Evolutionary conservation across 345 rosid genomes (phyloP).

Genomic region (Aegle marmelos): DNA sequence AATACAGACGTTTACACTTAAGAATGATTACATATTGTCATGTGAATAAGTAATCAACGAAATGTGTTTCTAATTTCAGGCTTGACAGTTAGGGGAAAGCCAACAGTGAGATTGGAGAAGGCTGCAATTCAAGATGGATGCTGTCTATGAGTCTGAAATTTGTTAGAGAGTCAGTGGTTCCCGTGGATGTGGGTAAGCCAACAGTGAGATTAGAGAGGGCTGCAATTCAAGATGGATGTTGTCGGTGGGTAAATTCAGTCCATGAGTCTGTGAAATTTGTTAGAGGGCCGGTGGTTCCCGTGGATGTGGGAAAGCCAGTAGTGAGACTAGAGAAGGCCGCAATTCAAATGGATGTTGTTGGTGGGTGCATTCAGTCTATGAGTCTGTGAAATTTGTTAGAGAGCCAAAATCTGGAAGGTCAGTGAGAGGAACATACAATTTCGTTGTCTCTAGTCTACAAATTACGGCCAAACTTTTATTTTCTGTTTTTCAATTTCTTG

Average conservation of each 20-base stretch:
- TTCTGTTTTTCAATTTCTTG: neutral
- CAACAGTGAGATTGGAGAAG: no score
- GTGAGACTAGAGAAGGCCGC: no score
- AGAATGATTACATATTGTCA: no score
- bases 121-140: no score
- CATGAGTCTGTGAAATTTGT: slow-evolving; percentile 72
- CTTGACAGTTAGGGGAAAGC: slow-evolving; percentile 42
- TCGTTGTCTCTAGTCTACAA: slow-evolving; percentile 67
- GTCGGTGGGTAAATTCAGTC: slow-evolving; percentile 76
- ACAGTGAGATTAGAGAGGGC: slow-evolving; percentile 69
- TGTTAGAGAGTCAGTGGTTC: no score
- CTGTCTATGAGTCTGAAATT: no score
- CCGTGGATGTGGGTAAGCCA: slow-evolving; percentile 76
- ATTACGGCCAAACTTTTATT: neutral
- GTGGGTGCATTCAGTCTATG: no score
- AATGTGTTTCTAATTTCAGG: slow-evolving; percentile 35
- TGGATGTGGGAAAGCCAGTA: no score
- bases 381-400: no score
- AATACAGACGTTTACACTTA: no score
- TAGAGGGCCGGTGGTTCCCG: no score
- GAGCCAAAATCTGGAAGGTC: slow-evolving; percentile 69
- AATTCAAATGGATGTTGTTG: no score
- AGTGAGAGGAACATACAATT: slow-evolving; percentile 62
- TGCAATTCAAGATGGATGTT: slow-evolving; percentile 50
- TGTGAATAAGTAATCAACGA: slow-evolving; percentile 4